These are phyloP conservation scores for Helotiales sp. DNA, from an alignment of 2,329 filamentous ascomycete genomes.

Conservation along the genomic window DNA sequence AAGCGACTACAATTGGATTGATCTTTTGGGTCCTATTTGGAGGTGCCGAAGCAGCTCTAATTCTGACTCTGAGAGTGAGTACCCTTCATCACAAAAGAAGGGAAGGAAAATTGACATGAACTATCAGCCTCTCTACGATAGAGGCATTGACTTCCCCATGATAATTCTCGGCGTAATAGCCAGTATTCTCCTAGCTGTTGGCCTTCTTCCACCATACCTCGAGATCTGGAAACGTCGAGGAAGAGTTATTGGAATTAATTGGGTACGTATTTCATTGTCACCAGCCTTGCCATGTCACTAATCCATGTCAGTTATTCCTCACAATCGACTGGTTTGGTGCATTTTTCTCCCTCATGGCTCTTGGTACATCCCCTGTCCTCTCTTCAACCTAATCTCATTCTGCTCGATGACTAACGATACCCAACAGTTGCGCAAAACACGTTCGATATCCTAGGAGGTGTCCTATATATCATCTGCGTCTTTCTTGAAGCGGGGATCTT, in stretches of 20 bases:
- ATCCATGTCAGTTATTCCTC: conserved; percentile 3
- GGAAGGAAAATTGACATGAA: background rate
- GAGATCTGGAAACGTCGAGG: conserved; percentile 9
- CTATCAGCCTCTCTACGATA: conserved; percentile 2
- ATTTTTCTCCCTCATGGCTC: conserved; percentile 10
- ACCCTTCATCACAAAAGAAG: background rate
- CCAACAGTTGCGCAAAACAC: conserved; percentile 8
- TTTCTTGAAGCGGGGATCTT: conserved; percentile 9
- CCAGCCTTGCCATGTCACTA: background rate
- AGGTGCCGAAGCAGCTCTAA: conserved; percentile 7
- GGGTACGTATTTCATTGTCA: background rate
- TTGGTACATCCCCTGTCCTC: background rate
- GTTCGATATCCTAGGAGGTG: conserved; percentile 5
- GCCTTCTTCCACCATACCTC: conserved; percentile 6
- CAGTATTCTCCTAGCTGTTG: conserved; percentile 6
- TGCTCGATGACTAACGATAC: background rate
- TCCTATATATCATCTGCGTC: conserved; percentile 7
- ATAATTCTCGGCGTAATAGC: conserved; percentile 6
- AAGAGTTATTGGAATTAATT: conserved; percentile 6
- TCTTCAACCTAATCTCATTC: background rate
- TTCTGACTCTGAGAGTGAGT: conserved; percentile 2
- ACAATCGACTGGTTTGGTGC: conserved; percentile 8
- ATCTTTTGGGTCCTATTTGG: conserved; percentile 1
- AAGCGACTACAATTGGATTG: background rate
- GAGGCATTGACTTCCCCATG: background rate